phyloP scores from a whole-genome alignment of 345 rosid genomes.

The Punica granatum region DNA sequence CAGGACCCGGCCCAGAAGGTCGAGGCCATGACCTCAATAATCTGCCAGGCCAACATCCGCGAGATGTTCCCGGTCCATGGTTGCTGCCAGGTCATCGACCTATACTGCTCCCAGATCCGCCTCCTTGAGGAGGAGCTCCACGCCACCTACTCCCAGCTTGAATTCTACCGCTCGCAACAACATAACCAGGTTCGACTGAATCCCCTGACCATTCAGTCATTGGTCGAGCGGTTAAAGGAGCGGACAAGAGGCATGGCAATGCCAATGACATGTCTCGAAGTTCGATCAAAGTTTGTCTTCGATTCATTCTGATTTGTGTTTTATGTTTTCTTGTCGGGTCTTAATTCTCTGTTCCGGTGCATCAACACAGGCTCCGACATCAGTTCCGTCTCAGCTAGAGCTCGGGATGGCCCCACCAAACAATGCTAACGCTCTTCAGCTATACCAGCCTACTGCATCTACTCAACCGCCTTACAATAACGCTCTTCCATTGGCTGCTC shows the following conservation, averaged over 20 bases:
- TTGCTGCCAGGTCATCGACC: slow-evolving; percentile 48
- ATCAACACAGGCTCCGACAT: slow-evolving; percentile 9
- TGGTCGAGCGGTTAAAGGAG: too few species aligned
- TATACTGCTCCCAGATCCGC: slow-evolving; percentile 39
- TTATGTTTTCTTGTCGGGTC: too few species aligned
- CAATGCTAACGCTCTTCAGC: slow-evolving; percentile 29
- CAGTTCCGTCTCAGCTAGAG: slow-evolving; percentile 58
- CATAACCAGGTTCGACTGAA: slow-evolving; percentile 15
- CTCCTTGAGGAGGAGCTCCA: slow-evolving; percentile 56
- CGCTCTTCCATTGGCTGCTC: slow-evolving; percentile 16
- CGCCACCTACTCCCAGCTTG: slow-evolving; percentile 45
- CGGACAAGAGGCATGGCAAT: too few species aligned
- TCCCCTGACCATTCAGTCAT: neutral
- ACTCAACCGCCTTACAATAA: slow-evolving; percentile 17
- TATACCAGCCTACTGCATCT: neutral
- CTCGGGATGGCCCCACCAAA: slow-evolving; percentile 69
- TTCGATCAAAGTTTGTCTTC: too few species aligned
- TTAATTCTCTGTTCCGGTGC: neutral
- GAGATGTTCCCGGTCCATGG: slow-evolving; percentile 78
- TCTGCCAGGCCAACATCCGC: slow-evolving; percentile 57
- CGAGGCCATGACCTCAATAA: slow-evolving; percentile 80
- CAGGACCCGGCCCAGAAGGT: slow-evolving; percentile 34
- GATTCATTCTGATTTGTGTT: neutral
- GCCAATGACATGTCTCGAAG: too few species aligned
- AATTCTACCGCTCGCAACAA: slow-evolving; percentile 40